A percentile compares a stretch with the other conserved stretches of the same genome.
These are phyloP conservation scores for Diplodia corticola DNA, from an alignment of 2,329 filamentous ascomycete species.

Conservation along the genomic window DNA sequence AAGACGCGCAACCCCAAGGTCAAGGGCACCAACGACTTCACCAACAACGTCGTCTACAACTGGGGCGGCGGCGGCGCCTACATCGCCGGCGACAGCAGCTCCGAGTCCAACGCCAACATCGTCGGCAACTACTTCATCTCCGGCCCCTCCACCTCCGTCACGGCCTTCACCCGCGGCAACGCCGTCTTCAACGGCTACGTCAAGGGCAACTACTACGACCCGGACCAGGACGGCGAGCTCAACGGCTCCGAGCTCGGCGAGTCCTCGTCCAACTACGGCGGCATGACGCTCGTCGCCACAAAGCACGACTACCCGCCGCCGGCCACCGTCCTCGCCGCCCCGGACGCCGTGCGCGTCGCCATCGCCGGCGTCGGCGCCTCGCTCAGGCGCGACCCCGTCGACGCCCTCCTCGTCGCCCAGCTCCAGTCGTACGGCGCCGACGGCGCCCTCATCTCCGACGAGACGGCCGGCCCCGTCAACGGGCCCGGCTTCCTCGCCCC, in stretches of 20 bases:
- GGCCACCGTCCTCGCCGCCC: conserved; percentile 41
- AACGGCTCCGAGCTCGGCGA: conserved; percentile 50
- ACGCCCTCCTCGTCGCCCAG: conserved; percentile 46
- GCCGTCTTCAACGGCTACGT: conserved; percentile 56
- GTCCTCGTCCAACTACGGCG: conserved; percentile 48
- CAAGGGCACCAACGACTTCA: conserved; percentile 58
- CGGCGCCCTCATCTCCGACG: conserved; percentile 50
- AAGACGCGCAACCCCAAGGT: conserved; percentile 58
- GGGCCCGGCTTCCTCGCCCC: conserved; percentile 43
- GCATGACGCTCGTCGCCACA: conserved; percentile 45
- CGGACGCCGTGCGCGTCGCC: conserved; percentile 45
- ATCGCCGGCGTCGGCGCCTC: conserved; percentile 47
- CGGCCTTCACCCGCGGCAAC: conserved; percentile 58
- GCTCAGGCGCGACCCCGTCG: conserved; percentile 47
- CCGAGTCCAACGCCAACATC: conserved; percentile 53
- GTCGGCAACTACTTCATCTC: conserved; percentile 60
- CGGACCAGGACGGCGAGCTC: conserved; percentile 51
- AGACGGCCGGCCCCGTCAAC: conserved; percentile 44
- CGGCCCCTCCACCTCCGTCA: conserved; percentile 52
- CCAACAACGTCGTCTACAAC: conserved; percentile 56
- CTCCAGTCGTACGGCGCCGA: conserved; percentile 49
- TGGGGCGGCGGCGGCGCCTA: conserved; percentile 58
- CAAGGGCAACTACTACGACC: conserved; percentile 55
- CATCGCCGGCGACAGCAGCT: conserved; percentile 54
- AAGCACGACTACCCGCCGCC: conserved; percentile 50